Conservation (phyloP, 2,329 filamentous ascomycete genomes). For the Fonsecaea pedrosoi region DNA sequence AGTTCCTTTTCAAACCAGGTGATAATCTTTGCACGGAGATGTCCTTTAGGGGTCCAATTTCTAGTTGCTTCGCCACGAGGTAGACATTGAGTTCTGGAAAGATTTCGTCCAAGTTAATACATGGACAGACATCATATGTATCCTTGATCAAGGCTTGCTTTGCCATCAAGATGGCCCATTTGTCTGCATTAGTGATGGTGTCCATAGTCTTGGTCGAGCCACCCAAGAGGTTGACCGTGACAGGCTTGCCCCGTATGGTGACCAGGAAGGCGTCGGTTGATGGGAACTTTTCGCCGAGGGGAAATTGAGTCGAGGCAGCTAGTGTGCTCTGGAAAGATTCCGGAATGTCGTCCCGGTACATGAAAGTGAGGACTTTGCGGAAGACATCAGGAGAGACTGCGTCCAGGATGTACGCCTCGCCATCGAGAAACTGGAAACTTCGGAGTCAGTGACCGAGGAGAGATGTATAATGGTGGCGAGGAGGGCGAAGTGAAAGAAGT, state of each 20-base stretch:
- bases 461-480: background rate
- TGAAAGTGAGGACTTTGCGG: conserved; percentile 22
- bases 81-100: conserved; percentile 19
- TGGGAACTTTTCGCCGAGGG: conserved; percentile 8
- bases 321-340: background rate
- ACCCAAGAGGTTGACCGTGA: background rate
- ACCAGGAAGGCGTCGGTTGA: conserved; percentile 12
- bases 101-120: conserved; percentile 13
- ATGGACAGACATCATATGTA: conserved; percentile 13
- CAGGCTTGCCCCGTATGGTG: conserved; percentile 6
- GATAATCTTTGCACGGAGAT: conserved; percentile 8
- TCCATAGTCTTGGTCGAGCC: background rate
- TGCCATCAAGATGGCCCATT: conserved; percentile 16
- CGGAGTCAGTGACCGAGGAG: background rate
- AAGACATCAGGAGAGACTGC: conserved; percentile 19
- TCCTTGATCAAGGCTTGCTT: conserved; percentile 18
- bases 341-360: conserved; percentile 20
- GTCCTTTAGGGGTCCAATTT: conserved; percentile 16
- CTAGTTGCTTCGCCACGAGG: conserved; percentile 14
- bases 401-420: conserved; percentile 13
- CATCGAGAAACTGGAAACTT: conserved; percentile 18
- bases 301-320: background rate
- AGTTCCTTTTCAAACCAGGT: conserved; percentile 24
- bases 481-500: background rate
- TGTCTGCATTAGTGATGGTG: conserved; percentile 17